phyloP scores from a whole-genome alignment of 1,284 basidiomycete species.

The Boletellus deceptivus region DNA sequence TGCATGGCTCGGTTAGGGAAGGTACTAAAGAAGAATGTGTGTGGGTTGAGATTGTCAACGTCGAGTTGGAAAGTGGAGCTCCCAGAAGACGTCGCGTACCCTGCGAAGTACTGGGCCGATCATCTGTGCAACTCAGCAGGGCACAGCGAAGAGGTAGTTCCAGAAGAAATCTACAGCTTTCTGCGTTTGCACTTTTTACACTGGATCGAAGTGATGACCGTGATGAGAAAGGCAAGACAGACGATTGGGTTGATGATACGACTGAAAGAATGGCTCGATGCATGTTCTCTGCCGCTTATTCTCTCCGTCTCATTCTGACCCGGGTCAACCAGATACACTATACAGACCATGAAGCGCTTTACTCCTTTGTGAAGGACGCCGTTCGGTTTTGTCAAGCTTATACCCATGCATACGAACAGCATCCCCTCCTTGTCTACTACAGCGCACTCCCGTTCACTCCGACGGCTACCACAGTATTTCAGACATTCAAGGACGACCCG shows the following conservation, averaged over 20 bases:
- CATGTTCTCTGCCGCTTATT: conserved; percentile 10
- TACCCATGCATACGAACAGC: conserved; percentile 32
- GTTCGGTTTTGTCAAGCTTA: conserved; percentile 34
- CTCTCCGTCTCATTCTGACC: conserved; percentile 1
- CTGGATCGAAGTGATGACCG: conserved; percentile 34
- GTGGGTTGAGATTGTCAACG: conserved; percentile 19
- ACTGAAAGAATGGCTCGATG: conserved; percentile 29
- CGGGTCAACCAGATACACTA: conserved; percentile 12
- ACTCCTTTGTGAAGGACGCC: conserved; percentile 23
- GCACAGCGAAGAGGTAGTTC: conserved; percentile 2
- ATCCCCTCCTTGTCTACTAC: conserved; percentile 35
- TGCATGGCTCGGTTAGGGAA: conserved; percentile 21
- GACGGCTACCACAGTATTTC: conserved; percentile 23
- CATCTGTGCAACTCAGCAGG: conserved; percentile 24
- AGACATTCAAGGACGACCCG: conserved; percentile 27
- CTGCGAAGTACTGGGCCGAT: conserved; percentile 28
- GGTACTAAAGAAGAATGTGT: conserved; percentile 30
- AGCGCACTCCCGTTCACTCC: conserved; percentile 35
- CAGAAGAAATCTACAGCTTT: conserved; percentile 20
- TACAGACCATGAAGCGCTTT: conserved; percentile 14
- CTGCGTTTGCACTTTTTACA: conserved; percentile 30
- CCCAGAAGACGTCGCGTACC: conserved; percentile 26
- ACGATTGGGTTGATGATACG: conserved; percentile 29
- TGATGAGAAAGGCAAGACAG: conserved; percentile 32
- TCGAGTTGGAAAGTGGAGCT: conserved; percentile 15